phyloP scores from a whole-genome alignment of 495 filamentous ascomycete species.

The Penicillium alfredii region DNA sequence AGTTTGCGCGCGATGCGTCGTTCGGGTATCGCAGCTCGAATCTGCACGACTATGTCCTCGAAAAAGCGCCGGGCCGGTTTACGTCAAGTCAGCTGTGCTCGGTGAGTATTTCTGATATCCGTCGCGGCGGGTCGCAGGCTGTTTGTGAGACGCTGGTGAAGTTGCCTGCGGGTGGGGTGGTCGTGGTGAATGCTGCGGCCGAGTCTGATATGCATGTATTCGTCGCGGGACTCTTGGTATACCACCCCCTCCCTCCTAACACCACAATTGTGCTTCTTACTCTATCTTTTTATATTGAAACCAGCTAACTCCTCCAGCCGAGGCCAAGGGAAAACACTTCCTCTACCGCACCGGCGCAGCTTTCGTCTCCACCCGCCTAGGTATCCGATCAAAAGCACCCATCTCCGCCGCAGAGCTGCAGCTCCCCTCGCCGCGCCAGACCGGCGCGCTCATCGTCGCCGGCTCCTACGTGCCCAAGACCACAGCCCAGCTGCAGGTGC shows the following conservation, averaged over 20 bases:
- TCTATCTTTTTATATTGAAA: too few relatives aligned
- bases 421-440: conserved; percentile 23
- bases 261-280: too few relatives aligned
- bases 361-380: conserved; percentile 50
- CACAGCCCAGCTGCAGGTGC: conserved; percentile 40
- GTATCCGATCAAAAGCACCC: conserved; percentile 40
- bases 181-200: conserved; percentile 47
- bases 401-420: conserved; percentile 36
- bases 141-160: conserved; percentile 36
- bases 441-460: conserved; percentile 47
- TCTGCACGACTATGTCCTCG: conserved; percentile 44
- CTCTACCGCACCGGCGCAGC: conserved; percentile 50
- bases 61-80: conserved; percentile 42
- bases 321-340: conserved; percentile 40
- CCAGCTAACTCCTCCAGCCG: conserved; percentile 20
- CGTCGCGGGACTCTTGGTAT: conserved; percentile 41
- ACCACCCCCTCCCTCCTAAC: too few relatives aligned
- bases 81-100: conserved; percentile 28
- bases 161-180: conserved; percentile 29
- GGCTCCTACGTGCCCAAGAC: conserved; percentile 53
- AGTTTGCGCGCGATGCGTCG: conserved; percentile 47
- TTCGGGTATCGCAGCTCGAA: conserved; percentile 49
- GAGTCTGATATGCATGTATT: conserved; percentile 50
- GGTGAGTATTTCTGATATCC: conserved; percentile 41
- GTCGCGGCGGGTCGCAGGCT: conserved; percentile 29